These are phyloP conservation scores for Elongisporangium anandrum DNA, from an alignment of 352 stramenopile genomes.

Conservation along the genomic window DNA sequence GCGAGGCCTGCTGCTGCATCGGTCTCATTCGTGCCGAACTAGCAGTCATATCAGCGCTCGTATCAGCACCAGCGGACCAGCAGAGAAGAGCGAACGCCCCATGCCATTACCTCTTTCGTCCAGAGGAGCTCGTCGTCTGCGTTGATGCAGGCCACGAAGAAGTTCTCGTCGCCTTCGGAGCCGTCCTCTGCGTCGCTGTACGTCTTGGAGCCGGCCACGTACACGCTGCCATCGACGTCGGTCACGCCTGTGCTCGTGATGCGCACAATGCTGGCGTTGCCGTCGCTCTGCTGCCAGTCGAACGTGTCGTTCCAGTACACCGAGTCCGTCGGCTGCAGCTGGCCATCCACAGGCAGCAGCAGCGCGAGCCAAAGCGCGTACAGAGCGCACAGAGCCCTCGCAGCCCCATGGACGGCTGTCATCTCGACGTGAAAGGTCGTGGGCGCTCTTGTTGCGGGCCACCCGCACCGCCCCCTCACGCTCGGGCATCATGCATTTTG, in stretches of 20 bases:
- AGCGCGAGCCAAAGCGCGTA: not conserved
- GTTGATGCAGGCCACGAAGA: constrained; percentile 53
- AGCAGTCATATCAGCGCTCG: too few relatives aligned
- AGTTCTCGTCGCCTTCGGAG: constrained; percentile 28
- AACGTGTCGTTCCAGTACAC: constrained; percentile 24
- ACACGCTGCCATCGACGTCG: constrained; percentile 42
- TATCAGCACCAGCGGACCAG: not conserved
- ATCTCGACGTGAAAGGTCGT: not conserved
- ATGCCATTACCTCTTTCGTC: constrained; percentile 38
- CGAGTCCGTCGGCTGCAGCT: not conserved
- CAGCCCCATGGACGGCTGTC: not conserved
- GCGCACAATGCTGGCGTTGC: constrained; percentile 19
- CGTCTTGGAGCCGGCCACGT: constrained; percentile 53
- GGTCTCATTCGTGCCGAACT: constrained; percentile 49
- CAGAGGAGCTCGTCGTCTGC: constrained; percentile 37
- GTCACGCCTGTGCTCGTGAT: constrained; percentile 31
- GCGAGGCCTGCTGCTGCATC: constrained; percentile 52
- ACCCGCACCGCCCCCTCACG: not conserved
- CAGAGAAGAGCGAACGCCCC: not conserved
- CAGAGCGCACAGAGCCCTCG: not conserved
- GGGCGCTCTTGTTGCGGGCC: not conserved
- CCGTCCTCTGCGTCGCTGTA: constrained; percentile 9
- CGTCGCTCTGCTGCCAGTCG: constrained; percentile 47
- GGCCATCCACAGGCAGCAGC: not conserved
- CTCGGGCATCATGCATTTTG: not conserved